These are phyloP conservation scores for Saccharomyces hybrid DNA, from an alignment of 1,139 yeast species.

Conservation along the genomic window DNA sequence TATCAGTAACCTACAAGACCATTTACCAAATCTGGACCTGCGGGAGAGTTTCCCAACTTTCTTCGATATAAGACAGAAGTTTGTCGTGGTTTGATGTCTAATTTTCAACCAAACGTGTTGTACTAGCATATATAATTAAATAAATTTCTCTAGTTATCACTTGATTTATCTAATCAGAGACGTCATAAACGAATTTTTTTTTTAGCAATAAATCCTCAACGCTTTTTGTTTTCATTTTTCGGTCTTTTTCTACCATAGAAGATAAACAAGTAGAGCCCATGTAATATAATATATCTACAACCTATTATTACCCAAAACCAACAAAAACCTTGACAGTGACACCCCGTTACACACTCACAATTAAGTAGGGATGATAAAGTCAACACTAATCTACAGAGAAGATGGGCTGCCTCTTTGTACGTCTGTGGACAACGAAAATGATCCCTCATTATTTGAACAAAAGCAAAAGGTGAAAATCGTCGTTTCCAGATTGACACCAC, in stretches of 20 bases:
- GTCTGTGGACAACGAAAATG: constrained; percentile 79
- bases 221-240: neutral
- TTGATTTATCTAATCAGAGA: neutral
- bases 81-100: constrained; percentile 15
- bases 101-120: neutral
- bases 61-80: constrained; percentile 19
- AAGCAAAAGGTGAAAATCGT: constrained; percentile 80
- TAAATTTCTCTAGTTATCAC: neutral
- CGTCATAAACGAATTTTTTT: neutral
- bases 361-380: constrained; percentile 48
- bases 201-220: neutral
- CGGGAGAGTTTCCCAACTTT: constrained; percentile 17
- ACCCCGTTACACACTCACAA: neutral
- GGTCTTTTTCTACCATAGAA: neutral
- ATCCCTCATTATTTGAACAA: constrained; percentile 54
- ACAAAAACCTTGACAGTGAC: neutral
- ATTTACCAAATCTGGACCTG: constrained; percentile 15
- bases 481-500: constrained; percentile 66
- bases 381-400: constrained; percentile 62
- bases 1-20: constrained; percentile 14
- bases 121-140: neutral
- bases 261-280: neutral
- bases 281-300: neutral
- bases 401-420: constrained; percentile 86
- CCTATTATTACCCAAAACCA: neutral